phyloP scores from a whole-genome alignment of 2,329 filamentous ascomycete genomes.

The Stachybotrys chartarum region DNA sequence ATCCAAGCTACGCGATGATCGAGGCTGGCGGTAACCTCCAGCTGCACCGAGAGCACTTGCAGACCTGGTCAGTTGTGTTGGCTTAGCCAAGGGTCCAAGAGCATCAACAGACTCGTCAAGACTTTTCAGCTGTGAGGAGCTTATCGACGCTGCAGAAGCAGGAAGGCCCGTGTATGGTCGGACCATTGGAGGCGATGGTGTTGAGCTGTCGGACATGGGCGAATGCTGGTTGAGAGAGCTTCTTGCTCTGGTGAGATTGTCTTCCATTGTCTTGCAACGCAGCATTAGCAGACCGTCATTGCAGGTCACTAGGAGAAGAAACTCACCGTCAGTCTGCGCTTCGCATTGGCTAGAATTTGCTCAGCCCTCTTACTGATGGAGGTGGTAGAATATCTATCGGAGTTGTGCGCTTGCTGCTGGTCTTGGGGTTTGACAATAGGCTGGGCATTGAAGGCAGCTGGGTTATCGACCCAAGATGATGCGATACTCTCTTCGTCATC shows the following conservation, averaged over 20 bases:
- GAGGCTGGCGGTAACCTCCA: conserved; percentile 48
- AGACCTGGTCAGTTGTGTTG: conserved; percentile 45
- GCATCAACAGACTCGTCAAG: conserved; percentile 18
- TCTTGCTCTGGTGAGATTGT: conserved; percentile 74
- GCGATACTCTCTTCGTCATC: conserved; percentile 62
- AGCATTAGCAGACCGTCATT: conserved; percentile 6
- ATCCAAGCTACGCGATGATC: conserved; percentile 35
- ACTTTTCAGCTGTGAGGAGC: conserved; percentile 19
- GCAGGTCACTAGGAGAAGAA: not conserved
- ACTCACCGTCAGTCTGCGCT: conserved; percentile 77
- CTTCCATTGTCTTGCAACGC: conserved; percentile 76
- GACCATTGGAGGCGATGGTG: conserved; percentile 41
- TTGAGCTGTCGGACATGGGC: conserved; percentile 40
- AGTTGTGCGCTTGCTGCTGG: conserved; percentile 36
- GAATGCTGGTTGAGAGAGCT: conserved; percentile 47
- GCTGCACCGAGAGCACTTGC: conserved; percentile 57
- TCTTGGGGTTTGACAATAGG: conserved; percentile 12
- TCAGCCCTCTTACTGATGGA: conserved; percentile 78
- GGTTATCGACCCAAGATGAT: conserved; percentile 45
- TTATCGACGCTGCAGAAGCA: conserved; percentile 9
- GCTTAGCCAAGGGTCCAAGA: conserved; percentile 9
- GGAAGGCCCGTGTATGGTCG: conserved; percentile 16
- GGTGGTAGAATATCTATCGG: conserved; percentile 62
- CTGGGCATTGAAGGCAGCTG: conserved; percentile 2
- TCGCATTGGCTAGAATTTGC: conserved; percentile 86